Evolutionary conservation across 108 stramenopile genomes (phyloP).

Genomic region (Pseudonitzschia delicatissima): DNA sequence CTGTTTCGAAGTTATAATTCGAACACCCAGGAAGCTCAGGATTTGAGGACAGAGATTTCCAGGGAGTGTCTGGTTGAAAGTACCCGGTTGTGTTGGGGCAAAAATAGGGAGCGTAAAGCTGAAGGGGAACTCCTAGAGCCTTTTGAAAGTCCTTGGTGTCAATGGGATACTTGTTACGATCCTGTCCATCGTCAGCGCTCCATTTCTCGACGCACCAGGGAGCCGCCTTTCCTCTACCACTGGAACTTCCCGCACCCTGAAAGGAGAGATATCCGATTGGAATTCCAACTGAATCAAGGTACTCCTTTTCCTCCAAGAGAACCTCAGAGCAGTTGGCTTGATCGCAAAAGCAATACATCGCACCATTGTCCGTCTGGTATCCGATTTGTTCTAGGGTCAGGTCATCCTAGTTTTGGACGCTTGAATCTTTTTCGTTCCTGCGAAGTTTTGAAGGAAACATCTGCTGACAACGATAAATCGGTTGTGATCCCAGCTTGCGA

Average conservation of each 20-base stretch:
- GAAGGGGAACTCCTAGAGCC: slow-evolving; percentile 28
- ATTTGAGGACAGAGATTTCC: slow-evolving; percentile 27
- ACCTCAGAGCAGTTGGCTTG: slow-evolving; percentile 31
- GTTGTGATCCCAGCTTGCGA: neutral
- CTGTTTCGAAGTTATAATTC: slow-evolving; percentile 28
- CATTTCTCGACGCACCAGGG: slow-evolving; percentile 42
- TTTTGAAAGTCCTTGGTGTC: slow-evolving; percentile 15
- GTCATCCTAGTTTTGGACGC: slow-evolving; percentile 17
- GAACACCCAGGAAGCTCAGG: slow-evolving; percentile 25
- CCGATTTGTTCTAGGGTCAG: slow-evolving; percentile 40
- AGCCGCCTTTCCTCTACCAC: slow-evolving; percentile 30
- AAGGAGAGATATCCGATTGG: slow-evolving; percentile 45
- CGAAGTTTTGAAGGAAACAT: too few relatives aligned
- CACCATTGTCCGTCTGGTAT: slow-evolving; percentile 49
- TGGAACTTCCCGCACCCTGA: slow-evolving; percentile 42
- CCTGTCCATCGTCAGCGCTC: slow-evolving; percentile 38
- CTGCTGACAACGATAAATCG: neutral
- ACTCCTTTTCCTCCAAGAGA: slow-evolving; percentile 20
- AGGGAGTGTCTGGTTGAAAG: neutral
- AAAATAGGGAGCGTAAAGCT: slow-evolving; percentile 46
- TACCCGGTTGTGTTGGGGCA: slow-evolving; percentile 33
- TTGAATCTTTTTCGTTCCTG: neutral
- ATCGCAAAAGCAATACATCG: slow-evolving; percentile 40
- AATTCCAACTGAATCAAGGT: slow-evolving; percentile 15
- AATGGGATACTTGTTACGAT: slow-evolving; percentile 25